A percentile compares a stretch with the other conserved stretches of the same genome.
phyloP scores from a whole-genome alignment of 2,329 filamentous ascomycete genomes.

The Cyanodermella asteris region DNA sequence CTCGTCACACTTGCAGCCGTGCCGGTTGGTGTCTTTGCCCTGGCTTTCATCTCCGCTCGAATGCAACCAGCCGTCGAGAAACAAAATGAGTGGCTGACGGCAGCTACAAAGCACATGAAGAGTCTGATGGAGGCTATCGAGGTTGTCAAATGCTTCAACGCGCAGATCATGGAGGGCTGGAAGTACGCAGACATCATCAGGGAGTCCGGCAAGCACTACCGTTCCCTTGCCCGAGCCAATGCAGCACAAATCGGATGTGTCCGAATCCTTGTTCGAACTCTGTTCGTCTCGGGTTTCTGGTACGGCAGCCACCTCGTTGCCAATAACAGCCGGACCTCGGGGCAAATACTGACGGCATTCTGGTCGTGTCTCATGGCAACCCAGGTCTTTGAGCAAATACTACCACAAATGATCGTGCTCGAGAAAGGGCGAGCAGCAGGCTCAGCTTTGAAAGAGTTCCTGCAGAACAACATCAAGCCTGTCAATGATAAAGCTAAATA shows the following conservation, averaged over 20 bases:
- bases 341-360: constrained; percentile 60
- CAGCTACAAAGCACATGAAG: constrained; percentile 49
- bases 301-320: constrained; percentile 54
- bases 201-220: constrained; percentile 39
- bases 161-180: constrained; percentile 43
- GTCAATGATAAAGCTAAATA: constrained; percentile 6
- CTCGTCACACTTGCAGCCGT: constrained; percentile 54
- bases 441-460: constrained; percentile 32
- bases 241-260: constrained; percentile 52
- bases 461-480: constrained; percentile 6
- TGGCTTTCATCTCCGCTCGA: constrained; percentile 36
- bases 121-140: constrained; percentile 56
- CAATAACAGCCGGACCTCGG: constrained; percentile 34
- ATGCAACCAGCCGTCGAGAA: constrained; percentile 44
- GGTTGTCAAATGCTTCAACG: constrained; percentile 70
- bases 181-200: constrained; percentile 39
- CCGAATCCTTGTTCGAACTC: constrained; percentile 49
- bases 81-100: constrained; percentile 45
- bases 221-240: constrained; percentile 44
- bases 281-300: constrained; percentile 84
- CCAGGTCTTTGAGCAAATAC: constrained; percentile 48
- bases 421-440: constrained; percentile 62
- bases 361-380: constrained; percentile 60
- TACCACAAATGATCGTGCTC: constrained; percentile 57
- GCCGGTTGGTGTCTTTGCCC: constrained; percentile 40